Conservation (phyloP, 306 rosid genomes). For the Ormosia emarginata region DNA sequence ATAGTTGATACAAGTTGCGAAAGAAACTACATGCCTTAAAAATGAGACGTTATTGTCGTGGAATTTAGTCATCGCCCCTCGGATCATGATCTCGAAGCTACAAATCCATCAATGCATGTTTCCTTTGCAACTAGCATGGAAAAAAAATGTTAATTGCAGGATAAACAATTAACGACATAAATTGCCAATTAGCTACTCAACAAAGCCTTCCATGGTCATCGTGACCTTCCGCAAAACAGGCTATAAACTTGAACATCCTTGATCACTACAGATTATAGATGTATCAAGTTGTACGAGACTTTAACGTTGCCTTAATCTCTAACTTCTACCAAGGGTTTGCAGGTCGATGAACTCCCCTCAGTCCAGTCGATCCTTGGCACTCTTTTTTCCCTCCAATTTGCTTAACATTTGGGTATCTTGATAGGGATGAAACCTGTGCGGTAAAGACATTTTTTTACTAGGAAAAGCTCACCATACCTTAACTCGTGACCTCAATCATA, state of each 20-base stretch:
- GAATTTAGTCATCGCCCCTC: slow-evolving; percentile 25
- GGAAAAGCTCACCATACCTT: slow-evolving; percentile 25
- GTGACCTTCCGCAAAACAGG: slow-evolving; percentile 30
- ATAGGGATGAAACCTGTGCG: slow-evolving; percentile 16
- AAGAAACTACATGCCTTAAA: slow-evolving; percentile 26
- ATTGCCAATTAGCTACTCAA: slow-evolving; percentile 29
- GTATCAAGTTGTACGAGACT: slow-evolving; percentile 23
- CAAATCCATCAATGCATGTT: not conserved
- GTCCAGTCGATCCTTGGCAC: not conserved
- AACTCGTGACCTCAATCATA: slow-evolving; percentile 52
- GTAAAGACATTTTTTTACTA: not conserved
- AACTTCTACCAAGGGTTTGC: slow-evolving; percentile 11
- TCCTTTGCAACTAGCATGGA: not conserved
- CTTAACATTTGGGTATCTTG: slow-evolving; percentile 11
- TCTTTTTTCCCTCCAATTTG: not conserved
- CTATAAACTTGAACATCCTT: slow-evolving; percentile 22
- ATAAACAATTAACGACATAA: slow-evolving; percentile 14
- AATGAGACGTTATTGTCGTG: slow-evolving; percentile 29
- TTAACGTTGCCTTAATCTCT: slow-evolving; percentile 36
- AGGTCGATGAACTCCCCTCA: slow-evolving; percentile 10
- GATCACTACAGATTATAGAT: not conserved
- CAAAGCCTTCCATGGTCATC: slow-evolving; percentile 28
- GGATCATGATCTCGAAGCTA: slow-evolving; percentile 21
- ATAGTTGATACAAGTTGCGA: slow-evolving; percentile 5
- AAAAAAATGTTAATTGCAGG: slow-evolving; percentile 24